Percentiles rank a stretch among this genome's conserved stretches.
Conservation (phyloP, 345 rosid species). For the Geranium rotundifolium region DNA sequence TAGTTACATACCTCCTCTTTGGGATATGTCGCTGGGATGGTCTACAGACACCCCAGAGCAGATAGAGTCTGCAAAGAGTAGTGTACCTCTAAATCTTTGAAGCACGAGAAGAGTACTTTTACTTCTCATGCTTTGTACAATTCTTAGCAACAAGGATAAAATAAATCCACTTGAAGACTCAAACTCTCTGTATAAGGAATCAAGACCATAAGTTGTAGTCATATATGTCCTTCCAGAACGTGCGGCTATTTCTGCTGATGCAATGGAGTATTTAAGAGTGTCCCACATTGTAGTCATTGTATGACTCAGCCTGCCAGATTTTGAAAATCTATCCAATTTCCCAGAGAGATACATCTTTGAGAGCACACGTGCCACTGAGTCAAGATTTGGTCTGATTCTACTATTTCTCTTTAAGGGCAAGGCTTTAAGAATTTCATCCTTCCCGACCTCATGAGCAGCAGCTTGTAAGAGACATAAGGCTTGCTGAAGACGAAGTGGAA, state of each 20-base stretch:
- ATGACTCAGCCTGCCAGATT: constrained; percentile 33
- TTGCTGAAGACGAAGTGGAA: constrained; percentile 36
- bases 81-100: constrained; percentile 76
- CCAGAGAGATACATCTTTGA: constrained; percentile 42
- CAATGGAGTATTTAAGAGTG: constrained; percentile 74
- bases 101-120: constrained; percentile 52
- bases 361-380: constrained; percentile 35
- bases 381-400: constrained; percentile 35
- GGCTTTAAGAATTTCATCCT: constrained; percentile 30
- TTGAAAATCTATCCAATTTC: constrained; percentile 26
- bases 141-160: constrained; percentile 57
- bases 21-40: constrained; percentile 21
- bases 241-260: constrained; percentile 67
- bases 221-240: constrained; percentile 47
- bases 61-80: constrained; percentile 67
- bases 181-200: constrained; percentile 55
- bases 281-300: constrained; percentile 78
- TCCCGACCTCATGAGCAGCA: constrained; percentile 46
- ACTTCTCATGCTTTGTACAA: constrained; percentile 42
- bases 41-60: constrained; percentile 43
- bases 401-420: constrained; percentile 32
- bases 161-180: constrained; percentile 59
- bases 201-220: constrained; percentile 36
- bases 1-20: constrained; percentile 31
- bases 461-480: constrained; percentile 55